Evolutionary conservation across 805 yeast species (phyloP).

Genomic region (Torulaspora quercuum): DNA sequence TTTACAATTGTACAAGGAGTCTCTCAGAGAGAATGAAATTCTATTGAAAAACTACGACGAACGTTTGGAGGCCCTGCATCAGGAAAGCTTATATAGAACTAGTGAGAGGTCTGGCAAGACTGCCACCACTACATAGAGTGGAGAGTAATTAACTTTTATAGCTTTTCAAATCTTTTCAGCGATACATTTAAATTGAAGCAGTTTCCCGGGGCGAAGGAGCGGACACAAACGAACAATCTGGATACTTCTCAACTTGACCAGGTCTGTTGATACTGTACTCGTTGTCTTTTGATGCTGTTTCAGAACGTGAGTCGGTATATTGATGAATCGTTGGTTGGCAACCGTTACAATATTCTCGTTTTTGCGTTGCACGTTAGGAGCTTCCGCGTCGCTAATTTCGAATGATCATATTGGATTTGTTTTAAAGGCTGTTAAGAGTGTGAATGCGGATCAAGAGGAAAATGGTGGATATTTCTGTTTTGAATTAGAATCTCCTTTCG

Average conservation of each 20-base stretch:
- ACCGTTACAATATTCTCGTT: too few relatives aligned
- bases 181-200: too few relatives aligned
- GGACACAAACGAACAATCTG: too few relatives aligned
- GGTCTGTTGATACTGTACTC: too few relatives aligned
- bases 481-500: constrained; percentile 10
- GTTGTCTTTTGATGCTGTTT: too few relatives aligned
- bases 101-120: constrained; percentile 8
- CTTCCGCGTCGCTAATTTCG: neutral
- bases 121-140: constrained; percentile 1
- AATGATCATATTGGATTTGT: constrained; percentile 8
- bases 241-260: too few relatives aligned
- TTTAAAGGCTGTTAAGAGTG: constrained; percentile 10
- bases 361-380: too few relatives aligned
- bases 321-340: too few relatives aligned
- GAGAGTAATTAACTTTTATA: too few relatives aligned
- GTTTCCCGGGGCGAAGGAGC: too few relatives aligned
- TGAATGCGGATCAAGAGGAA: constrained; percentile 2
- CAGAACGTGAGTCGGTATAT: too few relatives aligned
- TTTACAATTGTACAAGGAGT: constrained; percentile 49
- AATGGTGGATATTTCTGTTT: constrained; percentile 8
- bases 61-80: constrained; percentile 44
- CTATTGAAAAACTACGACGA: constrained; percentile 52
- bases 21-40: constrained; percentile 51
- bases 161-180: too few relatives aligned
- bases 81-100: constrained; percentile 48